These are phyloP conservation scores for Globisporangium nunn DNA, from an alignment of 352 stramenopile genomes.

Conservation along the genomic window DNA sequence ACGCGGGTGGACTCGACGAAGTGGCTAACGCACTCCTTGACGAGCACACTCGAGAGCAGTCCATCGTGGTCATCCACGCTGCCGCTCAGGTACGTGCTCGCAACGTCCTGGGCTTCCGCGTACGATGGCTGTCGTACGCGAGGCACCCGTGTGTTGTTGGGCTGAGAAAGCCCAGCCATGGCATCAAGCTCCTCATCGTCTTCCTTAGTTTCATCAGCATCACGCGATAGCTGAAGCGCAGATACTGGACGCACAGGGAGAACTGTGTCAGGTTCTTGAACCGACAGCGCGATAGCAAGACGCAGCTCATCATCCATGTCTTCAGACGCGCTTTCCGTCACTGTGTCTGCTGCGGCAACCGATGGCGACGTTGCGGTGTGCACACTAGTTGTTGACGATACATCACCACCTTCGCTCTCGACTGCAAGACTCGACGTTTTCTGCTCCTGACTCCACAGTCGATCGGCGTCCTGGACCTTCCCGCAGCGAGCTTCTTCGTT, in stretches of 20 bases:
- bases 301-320: constrained; percentile 14
- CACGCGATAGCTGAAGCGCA: neutral
- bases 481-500: constrained; percentile 41
- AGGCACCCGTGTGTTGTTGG: neutral
- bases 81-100: constrained; percentile 41
- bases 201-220: constrained; percentile 28
- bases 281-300: constrained; percentile 11
- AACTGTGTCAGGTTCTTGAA: constrained; percentile 1
- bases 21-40: constrained; percentile 82
- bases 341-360: neutral
- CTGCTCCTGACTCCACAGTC: constrained; percentile 5
- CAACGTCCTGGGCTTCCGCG: constrained; percentile 51
- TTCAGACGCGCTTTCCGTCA: constrained; percentile 3
- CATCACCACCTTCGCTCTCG: no score
- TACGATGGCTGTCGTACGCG: constrained; percentile 46
- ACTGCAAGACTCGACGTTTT: neutral
- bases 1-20: constrained; percentile 78
- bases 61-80: constrained; percentile 52
- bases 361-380: neutral
- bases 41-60: constrained; percentile 61
- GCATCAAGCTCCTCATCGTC: constrained; percentile 17
- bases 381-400: neutral
- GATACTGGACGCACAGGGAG: neutral
- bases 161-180: neutral
- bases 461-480: constrained; percentile 19